Conservation (phyloP, 2,329 filamentous ascomycete species). For the Phialophora tarda region DNA sequence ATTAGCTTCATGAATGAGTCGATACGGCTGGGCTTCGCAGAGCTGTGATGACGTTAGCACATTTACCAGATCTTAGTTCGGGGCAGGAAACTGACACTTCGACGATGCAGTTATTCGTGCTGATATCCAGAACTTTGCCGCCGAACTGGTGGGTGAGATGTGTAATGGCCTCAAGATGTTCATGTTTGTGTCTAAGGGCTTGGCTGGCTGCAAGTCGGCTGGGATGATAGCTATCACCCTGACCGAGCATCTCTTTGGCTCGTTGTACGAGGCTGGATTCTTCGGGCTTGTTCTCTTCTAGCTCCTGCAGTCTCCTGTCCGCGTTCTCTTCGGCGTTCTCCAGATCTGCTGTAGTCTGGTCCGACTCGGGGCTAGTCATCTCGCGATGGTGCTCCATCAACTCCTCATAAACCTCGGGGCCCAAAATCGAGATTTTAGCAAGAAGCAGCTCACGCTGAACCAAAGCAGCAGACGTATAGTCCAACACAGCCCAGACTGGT, state of each 20-base stretch:
- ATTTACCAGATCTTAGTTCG: slow-evolving; percentile 32
- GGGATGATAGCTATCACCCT: slow-evolving; percentile 77
- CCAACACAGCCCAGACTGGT: slow-evolving; percentile 96
- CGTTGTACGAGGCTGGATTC: slow-evolving; percentile 35
- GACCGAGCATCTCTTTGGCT: slow-evolving; percentile 39
- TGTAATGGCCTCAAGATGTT: slow-evolving; percentile 95
- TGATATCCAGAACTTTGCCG: slow-evolving; percentile 96
- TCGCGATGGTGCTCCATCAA: slow-evolving; percentile 93
- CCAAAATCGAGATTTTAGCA: slow-evolving; percentile 94
- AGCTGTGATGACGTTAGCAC: slow-evolving; percentile 56
- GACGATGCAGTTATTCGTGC: slow-evolving; percentile 97
- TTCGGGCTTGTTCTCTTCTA: slow-evolving; percentile 47
- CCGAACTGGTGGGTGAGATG: slow-evolving; percentile 97
- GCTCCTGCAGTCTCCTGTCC: slow-evolving; percentile 43
- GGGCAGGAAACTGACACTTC: slow-evolving; percentile 73
- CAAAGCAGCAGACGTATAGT: slow-evolving; percentile 90
- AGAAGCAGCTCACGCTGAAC: slow-evolving; percentile 95
- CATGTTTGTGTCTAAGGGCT: slow-evolving; percentile 93
- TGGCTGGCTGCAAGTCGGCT: slow-evolving; percentile 83
- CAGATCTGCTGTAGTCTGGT: slow-evolving; percentile 36
- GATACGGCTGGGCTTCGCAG: slow-evolving; percentile 90
- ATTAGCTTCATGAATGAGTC: slow-evolving; percentile 98
- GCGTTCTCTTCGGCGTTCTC: slow-evolving; percentile 46
- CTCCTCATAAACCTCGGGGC: slow-evolving; percentile 98
- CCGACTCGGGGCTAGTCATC: slow-evolving; percentile 66